Conservation (phyloP, 1,284 basidiomycete genomes). For the Rhodofomes roseus region DNA sequence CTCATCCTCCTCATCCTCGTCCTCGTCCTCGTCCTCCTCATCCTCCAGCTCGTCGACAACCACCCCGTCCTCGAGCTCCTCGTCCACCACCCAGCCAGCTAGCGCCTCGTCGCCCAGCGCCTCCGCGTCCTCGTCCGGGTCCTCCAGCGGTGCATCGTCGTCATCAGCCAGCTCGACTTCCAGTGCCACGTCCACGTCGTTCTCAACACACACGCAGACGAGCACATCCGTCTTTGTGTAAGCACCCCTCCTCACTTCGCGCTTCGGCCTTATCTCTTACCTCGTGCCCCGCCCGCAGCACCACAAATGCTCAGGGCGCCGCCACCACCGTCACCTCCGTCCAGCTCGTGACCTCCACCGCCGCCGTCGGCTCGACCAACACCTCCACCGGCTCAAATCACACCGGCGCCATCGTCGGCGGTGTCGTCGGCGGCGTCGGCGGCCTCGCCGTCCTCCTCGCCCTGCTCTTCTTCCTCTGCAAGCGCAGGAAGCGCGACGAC, state of each 20-base stretch:
- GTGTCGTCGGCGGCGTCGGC: slow-evolving; percentile 36
- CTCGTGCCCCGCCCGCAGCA: slow-evolving; percentile 9
- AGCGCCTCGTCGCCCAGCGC: neutral
- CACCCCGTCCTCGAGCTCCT: slow-evolving; percentile 1
- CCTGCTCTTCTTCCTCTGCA: slow-evolving; percentile 21
- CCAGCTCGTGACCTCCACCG: slow-evolving; percentile 11
- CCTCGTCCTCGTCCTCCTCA: neutral
- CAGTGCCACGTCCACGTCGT: neutral
- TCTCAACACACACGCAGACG: slow-evolving; percentile 13
- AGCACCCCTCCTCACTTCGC: slow-evolving; percentile 1
- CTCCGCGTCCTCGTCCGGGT: neutral
- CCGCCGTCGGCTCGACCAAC: slow-evolving; percentile 9
- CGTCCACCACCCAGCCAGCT: neutral
- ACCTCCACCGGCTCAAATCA: slow-evolving; percentile 11
- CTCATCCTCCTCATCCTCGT: neutral
- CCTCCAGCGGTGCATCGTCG: neutral
- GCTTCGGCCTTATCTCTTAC: neutral
- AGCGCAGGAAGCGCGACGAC: slow-evolving; percentile 29
- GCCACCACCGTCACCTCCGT: slow-evolving; percentile 20
- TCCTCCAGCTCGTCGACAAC: slow-evolving; percentile 1
- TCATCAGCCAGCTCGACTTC: neutral
- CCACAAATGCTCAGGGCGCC: slow-evolving; percentile 21
- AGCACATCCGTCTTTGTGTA: slow-evolving; percentile 11
- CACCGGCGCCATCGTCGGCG: slow-evolving; percentile 35
- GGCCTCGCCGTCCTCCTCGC: slow-evolving; percentile 26